These are phyloP conservation scores for Novymonas esmeraldas DNA, from an alignment of 208 protist genomes.

Conservation along the genomic window DNA sequence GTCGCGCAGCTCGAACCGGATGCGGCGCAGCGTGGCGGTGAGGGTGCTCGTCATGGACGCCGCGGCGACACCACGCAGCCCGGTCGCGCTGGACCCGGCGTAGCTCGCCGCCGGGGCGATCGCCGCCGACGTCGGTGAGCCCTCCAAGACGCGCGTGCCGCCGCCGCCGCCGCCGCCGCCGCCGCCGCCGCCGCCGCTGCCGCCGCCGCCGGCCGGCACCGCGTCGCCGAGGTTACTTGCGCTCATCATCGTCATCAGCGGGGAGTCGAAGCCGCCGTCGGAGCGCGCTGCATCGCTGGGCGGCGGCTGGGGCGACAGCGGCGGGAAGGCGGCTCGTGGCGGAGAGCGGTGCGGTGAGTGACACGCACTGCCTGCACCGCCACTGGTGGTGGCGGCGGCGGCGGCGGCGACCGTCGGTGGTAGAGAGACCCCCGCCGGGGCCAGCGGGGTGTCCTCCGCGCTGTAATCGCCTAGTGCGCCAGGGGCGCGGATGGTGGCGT, in stretches of 20 bases:
- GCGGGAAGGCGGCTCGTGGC: neutral
- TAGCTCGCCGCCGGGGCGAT: neutral
- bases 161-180: neutral
- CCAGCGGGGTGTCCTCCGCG: neutral
- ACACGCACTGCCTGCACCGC: no score
- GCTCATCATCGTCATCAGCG: neutral
- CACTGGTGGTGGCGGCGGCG: no score
- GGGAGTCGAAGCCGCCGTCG: neutral
- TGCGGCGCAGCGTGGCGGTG: conserved; percentile 55
- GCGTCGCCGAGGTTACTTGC: neutral
- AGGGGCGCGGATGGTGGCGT: neutral
- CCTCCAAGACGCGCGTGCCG: neutral
- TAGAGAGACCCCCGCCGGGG: neutral
- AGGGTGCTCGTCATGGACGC: conserved; percentile 32
- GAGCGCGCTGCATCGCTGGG: neutral
- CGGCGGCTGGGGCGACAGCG: neutral
- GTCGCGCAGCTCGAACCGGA: conserved; percentile 71
- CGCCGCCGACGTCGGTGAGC: conserved; percentile 11
- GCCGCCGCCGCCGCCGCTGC: neutral
- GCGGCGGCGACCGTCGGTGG: neutral
- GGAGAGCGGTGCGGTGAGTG: neutral
- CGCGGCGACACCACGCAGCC: conserved; percentile 2
- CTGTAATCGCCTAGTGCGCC: neutral
- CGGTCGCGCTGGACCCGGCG: conserved; percentile 13
- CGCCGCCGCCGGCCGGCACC: neutral